These are phyloP conservation scores for Metschnikowia vanudenii DNA, from an alignment of 805 yeast genomes.

Conservation along the genomic window DNA sequence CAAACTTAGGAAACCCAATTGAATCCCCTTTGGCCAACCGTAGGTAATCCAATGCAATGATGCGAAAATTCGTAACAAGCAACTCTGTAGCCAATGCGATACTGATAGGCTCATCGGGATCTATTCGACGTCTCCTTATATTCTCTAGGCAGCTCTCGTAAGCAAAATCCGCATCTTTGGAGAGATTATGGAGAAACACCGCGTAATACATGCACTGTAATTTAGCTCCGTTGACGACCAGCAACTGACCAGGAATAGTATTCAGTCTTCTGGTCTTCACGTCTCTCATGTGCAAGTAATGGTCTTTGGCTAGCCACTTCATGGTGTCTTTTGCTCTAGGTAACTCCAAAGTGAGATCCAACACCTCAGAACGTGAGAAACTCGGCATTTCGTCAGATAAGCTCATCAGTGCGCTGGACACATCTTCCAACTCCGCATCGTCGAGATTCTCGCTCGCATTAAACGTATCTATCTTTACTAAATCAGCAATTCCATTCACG, in stretches of 20 bases:
- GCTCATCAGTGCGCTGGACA: not conserved
- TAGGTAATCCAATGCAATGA: slow-evolving; percentile 43
- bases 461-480: slow-evolving; percentile 9
- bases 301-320: slow-evolving; percentile 9
- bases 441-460: slow-evolving; percentile 1
- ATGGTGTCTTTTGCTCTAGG: slow-evolving; percentile 8
- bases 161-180: slow-evolving; percentile 24
- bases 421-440: not conserved
- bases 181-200: slow-evolving; percentile 31
- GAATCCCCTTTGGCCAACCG: slow-evolving; percentile 46
- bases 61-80: slow-evolving; percentile 33
- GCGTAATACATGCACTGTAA: slow-evolving; percentile 64
- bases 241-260: slow-evolving; percentile 47
- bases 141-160: slow-evolving; percentile 47
- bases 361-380: not conserved
- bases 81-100: slow-evolving; percentile 40
- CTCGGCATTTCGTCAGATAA: not conserved
- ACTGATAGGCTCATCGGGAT: slow-evolving; percentile 49
- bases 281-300: slow-evolving; percentile 37
- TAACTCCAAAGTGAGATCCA: slow-evolving; percentile 11
- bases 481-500: slow-evolving; percentile 54
- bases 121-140: slow-evolving; percentile 45
- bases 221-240: slow-evolving; percentile 49
- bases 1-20: slow-evolving; percentile 44
- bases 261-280: slow-evolving; percentile 56